Evolutionary conservation across 1,284 basidiomycete genomes (phyloP).

Genomic region (Apiotrichum sp.): DNA sequence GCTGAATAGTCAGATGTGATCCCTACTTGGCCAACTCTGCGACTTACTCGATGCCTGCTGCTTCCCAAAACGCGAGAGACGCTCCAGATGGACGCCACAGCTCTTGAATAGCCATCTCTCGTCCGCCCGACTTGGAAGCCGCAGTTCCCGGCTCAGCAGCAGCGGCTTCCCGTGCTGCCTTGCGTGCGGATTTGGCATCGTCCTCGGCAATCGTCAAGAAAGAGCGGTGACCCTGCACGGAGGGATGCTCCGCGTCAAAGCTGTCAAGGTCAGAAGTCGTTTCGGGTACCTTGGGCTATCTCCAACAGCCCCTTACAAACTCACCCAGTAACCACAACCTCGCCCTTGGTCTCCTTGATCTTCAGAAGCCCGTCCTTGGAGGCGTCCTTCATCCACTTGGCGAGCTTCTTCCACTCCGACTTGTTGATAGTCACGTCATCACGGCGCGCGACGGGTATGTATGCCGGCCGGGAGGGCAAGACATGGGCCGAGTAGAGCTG

Average conservation of each 20-base stretch:
- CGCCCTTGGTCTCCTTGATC: constrained; percentile 65
- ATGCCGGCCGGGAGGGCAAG: constrained; percentile 66
- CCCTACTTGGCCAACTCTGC: constrained; percentile 17
- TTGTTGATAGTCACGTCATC: constrained; percentile 50
- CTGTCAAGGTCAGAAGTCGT: constrained; percentile 36
- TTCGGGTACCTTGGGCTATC: no score
- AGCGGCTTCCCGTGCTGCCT: constrained; percentile 47
- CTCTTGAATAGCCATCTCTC: constrained; percentile 53
- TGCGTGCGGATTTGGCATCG: constrained; percentile 48
- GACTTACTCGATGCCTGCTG: constrained; percentile 54
- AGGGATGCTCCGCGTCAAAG: constrained; percentile 59
- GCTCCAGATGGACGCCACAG: constrained; percentile 65
- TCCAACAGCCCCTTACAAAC: neutral
- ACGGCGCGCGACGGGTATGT: constrained; percentile 59
- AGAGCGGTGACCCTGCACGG: constrained; percentile 52
- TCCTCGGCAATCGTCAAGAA: constrained; percentile 62
- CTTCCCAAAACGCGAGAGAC: constrained; percentile 59
- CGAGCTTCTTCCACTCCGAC: constrained; percentile 65
- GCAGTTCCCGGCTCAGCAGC: constrained; percentile 42
- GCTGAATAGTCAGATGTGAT: constrained; percentile 17
- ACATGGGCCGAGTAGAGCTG: constrained; percentile 69
- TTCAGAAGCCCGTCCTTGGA: constrained; percentile 67
- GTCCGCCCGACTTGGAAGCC: constrained; percentile 22
- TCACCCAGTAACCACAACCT: constrained; percentile 32
- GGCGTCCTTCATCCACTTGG: constrained; percentile 65